Evolutionary conservation across 23 red algal genomes (phyloP).

Genomic region (Agarophyton chilense): DNA sequence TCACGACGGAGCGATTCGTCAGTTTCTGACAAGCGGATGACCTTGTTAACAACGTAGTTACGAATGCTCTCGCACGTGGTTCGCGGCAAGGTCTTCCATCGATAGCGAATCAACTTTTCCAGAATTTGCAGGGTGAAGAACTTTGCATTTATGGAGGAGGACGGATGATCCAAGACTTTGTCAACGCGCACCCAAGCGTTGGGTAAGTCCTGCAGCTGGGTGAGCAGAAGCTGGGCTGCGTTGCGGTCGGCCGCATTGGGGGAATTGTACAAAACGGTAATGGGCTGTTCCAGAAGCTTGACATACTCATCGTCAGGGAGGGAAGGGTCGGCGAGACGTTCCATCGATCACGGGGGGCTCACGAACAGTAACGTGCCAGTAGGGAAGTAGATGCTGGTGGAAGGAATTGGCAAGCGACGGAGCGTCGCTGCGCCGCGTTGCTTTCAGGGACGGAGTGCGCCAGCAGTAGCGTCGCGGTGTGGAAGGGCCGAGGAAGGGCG

Average conservation of each 20-base stretch:
- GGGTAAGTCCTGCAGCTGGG: slow-evolving; percentile 80
- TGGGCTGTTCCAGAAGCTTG: slow-evolving; percentile 68
- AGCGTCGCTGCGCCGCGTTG: slow-evolving; percentile 5
- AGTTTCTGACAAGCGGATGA: slow-evolving; percentile 78
- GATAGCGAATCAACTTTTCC: slow-evolving; percentile 89
- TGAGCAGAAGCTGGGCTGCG: slow-evolving; percentile 80
- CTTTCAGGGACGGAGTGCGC: background rate
- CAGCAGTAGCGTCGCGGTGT: background rate
- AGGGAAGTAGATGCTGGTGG: background rate
- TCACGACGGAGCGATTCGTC: slow-evolving; percentile 77
- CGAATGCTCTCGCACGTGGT: slow-evolving; percentile 86
- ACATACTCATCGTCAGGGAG: slow-evolving; percentile 92
- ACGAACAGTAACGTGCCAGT: background rate
- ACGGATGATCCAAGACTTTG: slow-evolving; percentile 85
- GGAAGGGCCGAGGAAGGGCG: background rate
- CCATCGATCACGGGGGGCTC: slow-evolving; percentile 35
- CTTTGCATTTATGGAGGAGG: slow-evolving; percentile 72
- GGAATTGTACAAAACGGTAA: slow-evolving; percentile 76
- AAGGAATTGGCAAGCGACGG: background rate
- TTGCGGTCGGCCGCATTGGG: slow-evolving; percentile 75
- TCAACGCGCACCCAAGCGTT: slow-evolving; percentile 93
- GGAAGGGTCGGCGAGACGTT: slow-evolving; percentile 74
- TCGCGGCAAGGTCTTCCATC: slow-evolving; percentile 94
- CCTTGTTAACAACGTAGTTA: slow-evolving; percentile 92
- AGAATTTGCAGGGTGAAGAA: slow-evolving; percentile 96